Conservation (phyloP, 169 alveolate genomes). For the Plasmodium vivax region DNA sequence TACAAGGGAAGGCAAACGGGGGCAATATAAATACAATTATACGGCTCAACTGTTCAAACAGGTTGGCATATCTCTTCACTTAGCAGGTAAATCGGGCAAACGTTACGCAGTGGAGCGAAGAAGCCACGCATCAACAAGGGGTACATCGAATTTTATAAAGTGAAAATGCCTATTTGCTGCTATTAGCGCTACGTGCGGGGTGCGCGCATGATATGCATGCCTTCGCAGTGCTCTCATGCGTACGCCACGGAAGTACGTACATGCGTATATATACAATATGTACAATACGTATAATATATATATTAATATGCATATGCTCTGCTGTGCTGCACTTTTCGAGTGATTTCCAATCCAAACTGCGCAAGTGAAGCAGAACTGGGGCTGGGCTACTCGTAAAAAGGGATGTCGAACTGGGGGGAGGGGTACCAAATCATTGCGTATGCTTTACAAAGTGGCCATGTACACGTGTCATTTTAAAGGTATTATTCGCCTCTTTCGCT, state of each 20-base stretch:
- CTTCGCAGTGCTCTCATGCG: background rate
- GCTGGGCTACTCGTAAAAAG: background rate
- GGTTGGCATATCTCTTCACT: background rate
- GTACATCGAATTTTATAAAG: background rate
- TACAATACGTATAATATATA: background rate
- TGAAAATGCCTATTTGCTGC: background rate
- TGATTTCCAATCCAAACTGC: background rate
- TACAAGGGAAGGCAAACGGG: background rate
- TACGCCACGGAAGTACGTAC: background rate
- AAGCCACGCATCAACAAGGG: background rate
- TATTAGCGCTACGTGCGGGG: background rate
- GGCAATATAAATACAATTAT: background rate
- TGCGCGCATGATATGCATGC: background rate
- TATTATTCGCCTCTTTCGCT: background rate
- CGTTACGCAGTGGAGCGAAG: background rate
- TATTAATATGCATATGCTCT: background rate
- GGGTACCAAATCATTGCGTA: background rate
- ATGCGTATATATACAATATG: background rate
- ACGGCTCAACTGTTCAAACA: background rate
- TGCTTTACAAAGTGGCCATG: background rate
- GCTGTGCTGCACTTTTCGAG: background rate
- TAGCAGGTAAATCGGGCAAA: background rate
- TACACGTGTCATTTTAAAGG: background rate
- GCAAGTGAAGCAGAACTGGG: background rate
- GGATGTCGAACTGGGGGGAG: background rate